phyloP scores from a whole-genome alignment of 306 rosid species.

The Fragaria ananassa region DNA sequence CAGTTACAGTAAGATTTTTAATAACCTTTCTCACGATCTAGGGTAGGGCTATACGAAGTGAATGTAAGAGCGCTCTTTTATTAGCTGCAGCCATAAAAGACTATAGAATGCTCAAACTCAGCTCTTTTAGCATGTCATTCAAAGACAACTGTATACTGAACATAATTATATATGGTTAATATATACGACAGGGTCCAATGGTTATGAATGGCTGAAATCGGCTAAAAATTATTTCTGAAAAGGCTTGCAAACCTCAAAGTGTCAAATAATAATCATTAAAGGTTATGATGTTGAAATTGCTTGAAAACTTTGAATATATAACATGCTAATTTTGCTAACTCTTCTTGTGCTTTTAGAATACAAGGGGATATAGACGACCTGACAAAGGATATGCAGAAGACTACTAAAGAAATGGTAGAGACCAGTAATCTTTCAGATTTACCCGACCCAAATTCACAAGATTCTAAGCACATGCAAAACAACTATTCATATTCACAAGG shows the following conservation, averaged over 20 bases:
- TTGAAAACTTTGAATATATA: neutral
- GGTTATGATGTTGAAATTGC: neutral
- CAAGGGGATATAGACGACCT: constrained; percentile 43
- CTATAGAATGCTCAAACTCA: neutral
- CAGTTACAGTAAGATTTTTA: neutral
- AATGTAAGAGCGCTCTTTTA: neutral
- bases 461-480: constrained; percentile 20
- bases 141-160: neutral
- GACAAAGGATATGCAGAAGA: constrained; percentile 23
- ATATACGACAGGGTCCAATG: neutral
- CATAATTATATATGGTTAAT: neutral
- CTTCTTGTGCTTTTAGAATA: constrained; percentile 23
- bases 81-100: neutral
- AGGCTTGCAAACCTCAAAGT: neutral
- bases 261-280: neutral
- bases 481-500: constrained; percentile 39
- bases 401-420: constrained; percentile 35
- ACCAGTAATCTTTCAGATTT: constrained; percentile 25
- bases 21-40: neutral
- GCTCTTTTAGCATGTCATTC: neutral
- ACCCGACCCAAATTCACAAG: constrained; percentile 30
- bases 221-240: neutral
- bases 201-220: neutral
- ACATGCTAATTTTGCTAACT: neutral
- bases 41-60: neutral